Percentiles rank a stretch among this genome's conserved stretches.
Evolutionary conservation across 805 yeast genomes (phyloP).

Genomic region (Dipodascus albidus): DNA sequence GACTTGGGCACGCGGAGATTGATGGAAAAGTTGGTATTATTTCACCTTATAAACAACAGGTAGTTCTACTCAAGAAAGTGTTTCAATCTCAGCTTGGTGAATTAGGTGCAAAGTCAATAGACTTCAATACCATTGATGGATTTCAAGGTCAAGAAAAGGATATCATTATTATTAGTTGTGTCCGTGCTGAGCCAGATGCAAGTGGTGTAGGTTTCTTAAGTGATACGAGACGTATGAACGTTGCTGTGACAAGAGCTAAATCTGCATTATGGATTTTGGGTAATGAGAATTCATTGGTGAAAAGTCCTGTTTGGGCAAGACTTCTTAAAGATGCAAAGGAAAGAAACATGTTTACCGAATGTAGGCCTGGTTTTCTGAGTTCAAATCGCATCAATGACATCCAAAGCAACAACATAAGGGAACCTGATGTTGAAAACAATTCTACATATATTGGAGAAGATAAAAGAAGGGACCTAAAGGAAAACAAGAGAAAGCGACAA

Average conservation of each 20-base stretch:
- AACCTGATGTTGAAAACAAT: too few relatives aligned
- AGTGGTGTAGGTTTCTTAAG: slow-evolving; percentile 73
- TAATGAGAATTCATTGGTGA: slow-evolving; percentile 48
- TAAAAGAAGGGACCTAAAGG: not conserved
- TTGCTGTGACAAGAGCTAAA: slow-evolving; percentile 88
- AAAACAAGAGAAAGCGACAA: not conserved
- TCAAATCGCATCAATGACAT: not conserved
- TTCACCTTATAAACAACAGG: slow-evolving; percentile 91
- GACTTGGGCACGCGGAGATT: slow-evolving; percentile 33
- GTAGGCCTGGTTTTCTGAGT: not conserved
- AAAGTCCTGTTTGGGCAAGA: slow-evolving; percentile 63
- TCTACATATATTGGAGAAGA: not conserved
- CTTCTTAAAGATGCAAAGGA: slow-evolving; percentile 32
- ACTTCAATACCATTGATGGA: slow-evolving; percentile 93
- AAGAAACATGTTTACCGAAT: not conserved
- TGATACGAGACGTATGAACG: slow-evolving; percentile 93
- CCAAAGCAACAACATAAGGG: too few relatives aligned
- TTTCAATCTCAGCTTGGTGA: slow-evolving; percentile 56
- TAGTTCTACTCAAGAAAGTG: slow-evolving; percentile 40
- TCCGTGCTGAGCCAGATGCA: slow-evolving; percentile 59
- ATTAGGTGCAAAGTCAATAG: slow-evolving; percentile 51
- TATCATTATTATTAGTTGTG: slow-evolving; percentile 88
- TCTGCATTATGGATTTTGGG: slow-evolving; percentile 91
- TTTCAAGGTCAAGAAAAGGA: slow-evolving; percentile 98
- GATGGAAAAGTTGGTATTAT: slow-evolving; percentile 75